Evolutionary conservation across 2,329 filamentous ascomycete species (phyloP).

Genomic region (Penicillium sp.): DNA sequence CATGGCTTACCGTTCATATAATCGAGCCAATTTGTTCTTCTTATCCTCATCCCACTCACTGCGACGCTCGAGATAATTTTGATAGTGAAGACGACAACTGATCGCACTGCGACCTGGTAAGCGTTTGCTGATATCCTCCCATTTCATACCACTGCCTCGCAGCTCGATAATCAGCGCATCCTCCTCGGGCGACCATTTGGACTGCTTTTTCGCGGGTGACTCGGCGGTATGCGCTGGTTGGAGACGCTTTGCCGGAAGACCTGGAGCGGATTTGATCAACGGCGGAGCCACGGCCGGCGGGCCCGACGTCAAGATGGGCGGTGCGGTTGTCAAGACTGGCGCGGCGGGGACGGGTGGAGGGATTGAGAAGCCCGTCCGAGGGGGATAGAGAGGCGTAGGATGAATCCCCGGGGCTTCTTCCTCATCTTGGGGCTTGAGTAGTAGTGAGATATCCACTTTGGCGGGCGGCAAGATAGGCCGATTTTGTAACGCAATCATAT

Average conservation of each 20-base stretch:
- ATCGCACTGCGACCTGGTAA: constrained; percentile 90
- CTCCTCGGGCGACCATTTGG: constrained; percentile 94
- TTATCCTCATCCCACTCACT: constrained; percentile 97
- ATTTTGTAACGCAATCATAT: constrained; percentile 50
- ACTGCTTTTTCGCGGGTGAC: constrained; percentile 87
- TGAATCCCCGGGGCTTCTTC: constrained; percentile 37
- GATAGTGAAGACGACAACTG: constrained; percentile 91
- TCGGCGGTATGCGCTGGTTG: constrained; percentile 53
- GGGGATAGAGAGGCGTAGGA: constrained; percentile 38
- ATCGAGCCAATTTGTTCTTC: constrained; percentile 91
- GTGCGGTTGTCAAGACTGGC: constrained; percentile 23
- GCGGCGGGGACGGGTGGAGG: constrained; percentile 35
- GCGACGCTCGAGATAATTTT: constrained; percentile 92
- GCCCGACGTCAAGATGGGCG: constrained; percentile 9
- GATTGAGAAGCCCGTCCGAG: constrained; percentile 29
- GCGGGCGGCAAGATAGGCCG: constrained; percentile 51
- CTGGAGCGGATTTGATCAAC: constrained; percentile 35
- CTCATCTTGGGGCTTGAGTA: constrained; percentile 68
- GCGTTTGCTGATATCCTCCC: constrained; percentile 95
- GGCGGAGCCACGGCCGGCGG: constrained; percentile 29
- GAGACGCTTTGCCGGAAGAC: constrained; percentile 46
- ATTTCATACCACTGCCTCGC: constrained; percentile 90
- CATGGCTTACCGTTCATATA: constrained; percentile 84
- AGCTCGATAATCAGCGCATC: constrained; percentile 93
- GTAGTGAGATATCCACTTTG: constrained; percentile 93